Base-by-base conservation (phyloP, 1,284 basidiomycete genomes). In the Trichosporon inkin region DNA sequence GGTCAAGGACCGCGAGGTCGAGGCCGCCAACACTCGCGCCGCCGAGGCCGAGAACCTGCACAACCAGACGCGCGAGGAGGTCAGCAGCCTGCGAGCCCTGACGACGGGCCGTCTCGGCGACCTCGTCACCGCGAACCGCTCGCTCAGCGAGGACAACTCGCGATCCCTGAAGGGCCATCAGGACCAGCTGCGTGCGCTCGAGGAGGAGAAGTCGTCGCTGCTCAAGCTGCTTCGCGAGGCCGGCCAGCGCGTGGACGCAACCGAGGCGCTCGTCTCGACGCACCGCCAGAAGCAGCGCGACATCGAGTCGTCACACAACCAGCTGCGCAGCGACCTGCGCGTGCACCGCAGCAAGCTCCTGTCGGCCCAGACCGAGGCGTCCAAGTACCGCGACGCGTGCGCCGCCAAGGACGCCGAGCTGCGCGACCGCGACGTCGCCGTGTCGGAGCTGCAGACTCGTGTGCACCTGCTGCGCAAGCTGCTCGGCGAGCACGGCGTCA, bases 51-150 rank as follows among this genome's bases (percentile, higher is more conserved):
- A 94, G 75, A 89, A 88, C 68, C 84, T 88, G 10, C 93, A 90
- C 88, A 84, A 89, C 32, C 89, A 89, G 74, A 90, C 90, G 39
- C 85, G 91, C 10, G 90, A 94, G 76, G 92, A 96, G 79, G 89
- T 90, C 5, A 90, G 92, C 72, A 85, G 86, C 2, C 85, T 92
- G 74, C 83, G 91, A 53, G 86, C 86, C 10, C 80, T 93, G 49
- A 93, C 91, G 2, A 91, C 89, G 0, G 87, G 88, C 41, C 84
- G 87, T 63, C 82, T 97, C 2, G 90, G 91, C 35, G 86, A 93
- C 70, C 80, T 97, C 13, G 81, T 96, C 53, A 89, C 91, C 71
- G 85, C 87, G 2, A 89, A 92, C 79, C 85, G 86, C 39, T 88
- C 90, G 67, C 81, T 90, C 56, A 84, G 83, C 71, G 84, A 86